These are phyloP conservation scores for Lophiotrema nucula DNA, from an alignment of 495 filamentous ascomycete genomes.

Conservation along the genomic window DNA sequence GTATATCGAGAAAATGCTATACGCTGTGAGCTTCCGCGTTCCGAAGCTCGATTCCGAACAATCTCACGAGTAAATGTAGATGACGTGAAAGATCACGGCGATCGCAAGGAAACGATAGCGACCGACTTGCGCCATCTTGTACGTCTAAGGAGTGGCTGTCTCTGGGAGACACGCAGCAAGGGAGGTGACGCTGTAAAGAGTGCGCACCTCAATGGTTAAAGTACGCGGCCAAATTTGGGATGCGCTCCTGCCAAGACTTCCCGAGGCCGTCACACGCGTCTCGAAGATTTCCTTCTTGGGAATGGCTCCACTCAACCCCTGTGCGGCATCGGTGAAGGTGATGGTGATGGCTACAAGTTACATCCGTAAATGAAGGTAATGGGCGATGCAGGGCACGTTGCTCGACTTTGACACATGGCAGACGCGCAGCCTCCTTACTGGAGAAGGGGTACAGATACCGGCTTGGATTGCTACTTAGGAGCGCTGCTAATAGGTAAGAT, in stretches of 20 bases:
- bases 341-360: no score
- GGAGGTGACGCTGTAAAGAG: background rate
- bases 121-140: constrained; percentile 58
- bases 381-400: no score
- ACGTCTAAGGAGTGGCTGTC: constrained; percentile 30
- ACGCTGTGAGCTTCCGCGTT: no score
- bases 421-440: background rate
- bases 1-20: constrained; percentile 92
- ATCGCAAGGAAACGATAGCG: constrained; percentile 87
- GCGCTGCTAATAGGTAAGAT: no score
- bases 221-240: background rate
- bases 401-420: background rate
- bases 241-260: constrained; percentile 14
- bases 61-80: constrained; percentile 78
- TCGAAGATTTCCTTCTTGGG: background rate
- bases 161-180: constrained; percentile 11
- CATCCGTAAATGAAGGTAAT: no score
- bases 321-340: background rate
- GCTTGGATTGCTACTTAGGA: background rate
- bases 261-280: background rate
- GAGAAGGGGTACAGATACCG: no score
- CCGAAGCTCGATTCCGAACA: no score
- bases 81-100: constrained; percentile 88
- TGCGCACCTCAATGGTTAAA: background rate
- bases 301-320: background rate